A percentile compares a stretch with the other conserved stretches of the same genome.
Conservation (phyloP, 441 rosid genomes). For the Metrosideros polymorpha region DNA sequence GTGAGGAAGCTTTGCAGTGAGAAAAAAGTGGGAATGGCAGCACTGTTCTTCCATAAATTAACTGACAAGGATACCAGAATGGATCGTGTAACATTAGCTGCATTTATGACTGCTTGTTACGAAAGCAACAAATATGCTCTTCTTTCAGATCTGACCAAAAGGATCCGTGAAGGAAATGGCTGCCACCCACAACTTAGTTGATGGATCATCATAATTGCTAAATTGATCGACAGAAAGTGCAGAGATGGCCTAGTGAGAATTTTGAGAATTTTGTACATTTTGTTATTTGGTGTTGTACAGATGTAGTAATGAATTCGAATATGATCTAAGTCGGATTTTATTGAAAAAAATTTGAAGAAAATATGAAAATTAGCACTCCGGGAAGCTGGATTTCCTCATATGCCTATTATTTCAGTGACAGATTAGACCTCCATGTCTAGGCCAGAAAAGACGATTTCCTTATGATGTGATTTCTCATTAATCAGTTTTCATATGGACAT, state of each 20-base stretch:
- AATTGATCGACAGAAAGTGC: neutral
- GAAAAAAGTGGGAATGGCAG: constrained; percentile 74
- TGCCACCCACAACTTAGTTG: constrained; percentile 4
- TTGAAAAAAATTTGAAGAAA: neutral
- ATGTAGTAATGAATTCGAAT: neutral
- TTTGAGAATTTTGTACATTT: neutral
- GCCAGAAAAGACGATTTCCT: neutral
- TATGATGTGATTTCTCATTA: neutral
- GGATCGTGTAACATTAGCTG: constrained; percentile 64
- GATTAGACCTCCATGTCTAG: neutral
- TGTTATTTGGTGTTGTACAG: neutral
- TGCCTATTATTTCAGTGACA: neutral
- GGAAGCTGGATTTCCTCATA: neutral
- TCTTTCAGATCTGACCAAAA: constrained; percentile 53
- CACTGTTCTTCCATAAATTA: constrained; percentile 63
- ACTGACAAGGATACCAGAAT: constrained; percentile 44
- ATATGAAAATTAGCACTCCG: neutral
- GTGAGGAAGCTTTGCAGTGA: constrained; percentile 81
- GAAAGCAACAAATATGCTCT: constrained; percentile 68
- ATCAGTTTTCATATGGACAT: neutral
- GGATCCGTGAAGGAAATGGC: constrained; percentile 46
- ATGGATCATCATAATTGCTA: neutral
- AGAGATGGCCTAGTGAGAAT: neutral
- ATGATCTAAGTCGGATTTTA: neutral
- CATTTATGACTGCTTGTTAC: constrained; percentile 64